A percentile compares a stretch with the other conserved stretches of the same genome.
phyloP scores from a whole-genome alignment of 768 basidiomycete species.

The Panellus pusillus region DNA sequence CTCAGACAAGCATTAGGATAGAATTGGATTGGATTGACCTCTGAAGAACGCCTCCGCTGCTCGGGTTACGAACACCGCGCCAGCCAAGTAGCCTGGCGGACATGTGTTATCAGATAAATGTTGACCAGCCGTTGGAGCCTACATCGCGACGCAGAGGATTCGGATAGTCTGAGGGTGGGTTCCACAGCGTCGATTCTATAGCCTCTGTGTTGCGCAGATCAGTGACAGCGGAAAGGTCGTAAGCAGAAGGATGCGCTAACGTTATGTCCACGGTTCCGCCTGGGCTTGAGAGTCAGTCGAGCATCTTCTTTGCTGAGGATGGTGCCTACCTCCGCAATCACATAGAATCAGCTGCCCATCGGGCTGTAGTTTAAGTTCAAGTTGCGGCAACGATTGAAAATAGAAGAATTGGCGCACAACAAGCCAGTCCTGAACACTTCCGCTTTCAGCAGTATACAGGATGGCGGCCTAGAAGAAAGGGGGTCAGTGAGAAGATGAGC shows the following conservation, averaged over 20 bases:
- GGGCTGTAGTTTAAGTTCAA: conserved; percentile 1
- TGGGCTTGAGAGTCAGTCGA: not conserved
- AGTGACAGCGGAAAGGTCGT: not conserved
- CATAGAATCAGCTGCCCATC: conserved; percentile 28
- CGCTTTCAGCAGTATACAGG: conserved; percentile 1
- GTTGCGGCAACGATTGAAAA: no score
- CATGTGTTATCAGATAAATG: not conserved
- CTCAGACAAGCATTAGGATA: not conserved
- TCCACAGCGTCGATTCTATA: conserved; percentile 20
- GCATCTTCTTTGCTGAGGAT: not conserved
- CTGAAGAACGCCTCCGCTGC: conserved; percentile 21
- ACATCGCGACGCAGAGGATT: conserved; percentile 22
- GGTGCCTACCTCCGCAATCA: conserved; percentile 30
- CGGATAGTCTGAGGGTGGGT: conserved; percentile 11
- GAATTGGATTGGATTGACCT: not conserved
- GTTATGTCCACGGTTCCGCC: conserved; percentile 25
- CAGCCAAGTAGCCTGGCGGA: conserved; percentile 22
- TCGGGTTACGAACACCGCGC: conserved; percentile 23
- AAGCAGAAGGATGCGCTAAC: conserved; percentile 1
- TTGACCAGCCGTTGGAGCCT: not conserved
- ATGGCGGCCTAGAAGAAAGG: conserved; percentile 15
- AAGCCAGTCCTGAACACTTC: conserved; percentile 6
- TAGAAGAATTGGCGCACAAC: not conserved
- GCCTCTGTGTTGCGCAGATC: conserved; percentile 9
- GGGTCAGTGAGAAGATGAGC: not conserved